Conservation (phyloP, 2,329 filamentous ascomycete species). For the Talaromyces verruculosus region DNA sequence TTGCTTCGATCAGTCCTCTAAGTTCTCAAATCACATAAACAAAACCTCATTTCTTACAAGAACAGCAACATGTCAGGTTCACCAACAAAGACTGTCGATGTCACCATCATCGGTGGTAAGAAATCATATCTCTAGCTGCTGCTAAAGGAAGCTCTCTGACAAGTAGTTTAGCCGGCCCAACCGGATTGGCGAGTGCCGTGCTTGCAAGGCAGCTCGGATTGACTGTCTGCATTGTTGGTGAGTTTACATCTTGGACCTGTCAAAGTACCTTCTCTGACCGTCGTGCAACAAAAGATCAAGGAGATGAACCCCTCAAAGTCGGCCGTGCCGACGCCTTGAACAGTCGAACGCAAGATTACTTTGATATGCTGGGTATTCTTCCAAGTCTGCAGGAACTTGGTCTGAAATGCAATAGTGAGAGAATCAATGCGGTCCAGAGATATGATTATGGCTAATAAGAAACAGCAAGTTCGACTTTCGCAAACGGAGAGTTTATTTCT, state of each 20-base stretch:
- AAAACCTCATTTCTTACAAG: neutral
- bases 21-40: neutral
- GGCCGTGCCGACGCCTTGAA: constrained; percentile 17
- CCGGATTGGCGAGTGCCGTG: constrained; percentile 4
- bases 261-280: neutral
- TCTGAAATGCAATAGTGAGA: constrained; percentile 20
- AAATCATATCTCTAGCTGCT: neutral
- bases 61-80: neutral
- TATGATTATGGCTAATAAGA: neutral
- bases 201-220: constrained; percentile 12
- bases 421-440: neutral
- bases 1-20: neutral
- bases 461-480: constrained; percentile 15
- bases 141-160: neutral
- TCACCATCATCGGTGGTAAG: constrained; percentile 13
- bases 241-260: neutral
- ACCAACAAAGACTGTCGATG: neutral
- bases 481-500: constrained; percentile 15
- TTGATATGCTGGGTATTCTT: constrained; percentile 16
- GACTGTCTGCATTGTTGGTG: constrained; percentile 13
- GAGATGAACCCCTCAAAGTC: constrained; percentile 13
- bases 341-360: constrained; percentile 14
- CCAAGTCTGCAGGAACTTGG: constrained; percentile 9
- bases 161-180: neutral
- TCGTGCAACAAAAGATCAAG: constrained; percentile 2